Conservation (phyloP, 2,329 filamentous ascomycete species). For the Tetracladium maxilliforme region DNA sequence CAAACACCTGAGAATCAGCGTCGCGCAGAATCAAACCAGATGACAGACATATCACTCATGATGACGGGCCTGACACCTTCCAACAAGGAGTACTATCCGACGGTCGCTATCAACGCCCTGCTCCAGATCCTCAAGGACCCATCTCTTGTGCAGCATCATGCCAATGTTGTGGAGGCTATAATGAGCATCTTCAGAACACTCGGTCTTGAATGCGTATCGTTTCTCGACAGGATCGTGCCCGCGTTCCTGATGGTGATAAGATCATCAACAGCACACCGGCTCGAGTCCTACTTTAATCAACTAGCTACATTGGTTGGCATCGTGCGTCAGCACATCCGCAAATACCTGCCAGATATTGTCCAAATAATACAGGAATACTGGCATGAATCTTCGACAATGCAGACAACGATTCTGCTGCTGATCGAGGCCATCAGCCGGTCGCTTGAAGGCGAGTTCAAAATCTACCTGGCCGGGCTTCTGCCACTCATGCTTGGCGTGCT, state of each 20-base stretch:
- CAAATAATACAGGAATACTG: conserved; percentile 81
- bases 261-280: conserved; percentile 58
- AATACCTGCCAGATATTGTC: conserved; percentile 77
- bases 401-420: conserved; percentile 80
- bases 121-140: conserved; percentile 84
- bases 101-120: conserved; percentile 91
- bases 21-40: conserved; percentile 42
- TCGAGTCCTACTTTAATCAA: conserved; percentile 97
- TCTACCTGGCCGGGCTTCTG: conserved; percentile 77
- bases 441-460: conserved; percentile 94
- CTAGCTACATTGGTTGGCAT: conserved; percentile 86
- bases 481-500: conserved; percentile 90
- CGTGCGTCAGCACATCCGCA: conserved; percentile 89
- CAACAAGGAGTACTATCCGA: conserved; percentile 96
- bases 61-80: conserved; percentile 95
- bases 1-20: conserved; percentile 69
- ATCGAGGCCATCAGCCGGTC: conserved; percentile 91
- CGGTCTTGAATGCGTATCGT: conserved; percentile 89
- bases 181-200: conserved; percentile 98
- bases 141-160: conserved; percentile 82
- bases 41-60: conserved; percentile 92
- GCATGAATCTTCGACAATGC: conserved; percentile 65
- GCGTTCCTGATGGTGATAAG: conserved; percentile 85
- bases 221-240: conserved; percentile 85
- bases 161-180: conserved; percentile 87